Evolutionary conservation across 148 eudicot species (phyloP), one percentile per base, ranked within the genome.

Genomic region (Tetragonia tetragonoides): DNA sequence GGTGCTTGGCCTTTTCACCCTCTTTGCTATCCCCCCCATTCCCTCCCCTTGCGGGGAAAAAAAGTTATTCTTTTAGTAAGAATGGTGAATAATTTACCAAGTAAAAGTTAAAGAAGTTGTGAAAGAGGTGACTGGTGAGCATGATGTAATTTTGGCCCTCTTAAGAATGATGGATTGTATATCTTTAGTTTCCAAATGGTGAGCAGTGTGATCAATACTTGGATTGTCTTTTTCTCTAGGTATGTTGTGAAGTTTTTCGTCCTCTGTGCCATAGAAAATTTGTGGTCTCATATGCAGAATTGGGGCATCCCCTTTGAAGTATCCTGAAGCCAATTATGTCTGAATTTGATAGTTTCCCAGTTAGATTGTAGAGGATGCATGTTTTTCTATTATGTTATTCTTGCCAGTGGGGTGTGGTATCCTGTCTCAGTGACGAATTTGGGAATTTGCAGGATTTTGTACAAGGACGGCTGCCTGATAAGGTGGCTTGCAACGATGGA

Each of bases 401-500:
- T 54, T 72, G 41, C 4, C 65, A 46, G 16, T 20, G 8, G 41
- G 15, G 72, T 64, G 2, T 62, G 37, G 12, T 72, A 79, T 64
- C 61, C 47, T 78, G 60, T 72, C 34, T 72, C 38, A 59, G 24
- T 47, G 12, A 54, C 38, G 28, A 40, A 14, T 77, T 53, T 71
- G 69, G 78, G 40, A 69, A 56, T 71, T 53, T 84, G 87, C 90
- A 93, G 97, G 94, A 82, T 38, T 76, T 83, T 73, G 86, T 88
- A 82, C 71, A 87, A 69, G 90, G 88, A 61, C 84, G 83, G 64
- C 78, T 83, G 65, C 97, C 99, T 34, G 94, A 92, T 82, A 89
- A 92, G 84, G 84, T 90, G 71, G 73, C 90, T 69, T 91, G 90
- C 86, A 91, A 86, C 59, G 89, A 88, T 66, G 99, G 99, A 82